Conservation (phyloP, 2,329 filamentous ascomycete genomes). For the Xylariaceae sp. region DNA sequence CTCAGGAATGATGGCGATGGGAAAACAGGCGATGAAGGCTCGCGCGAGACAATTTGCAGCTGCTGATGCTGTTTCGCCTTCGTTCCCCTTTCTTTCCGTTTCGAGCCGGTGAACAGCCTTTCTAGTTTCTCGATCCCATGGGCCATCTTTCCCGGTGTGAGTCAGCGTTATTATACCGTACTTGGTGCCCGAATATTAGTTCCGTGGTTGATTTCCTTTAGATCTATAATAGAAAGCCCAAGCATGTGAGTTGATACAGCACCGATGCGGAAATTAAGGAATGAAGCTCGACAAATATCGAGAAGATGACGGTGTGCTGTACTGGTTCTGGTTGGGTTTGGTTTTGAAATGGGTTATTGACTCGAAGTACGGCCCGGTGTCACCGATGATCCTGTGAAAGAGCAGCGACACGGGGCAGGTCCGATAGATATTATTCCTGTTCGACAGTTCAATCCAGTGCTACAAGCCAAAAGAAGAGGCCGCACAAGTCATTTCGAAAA, state of each 20-base stretch:
- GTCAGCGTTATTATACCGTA: background rate
- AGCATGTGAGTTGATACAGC: too few relatives aligned
- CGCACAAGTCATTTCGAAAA: conserved; percentile 22
- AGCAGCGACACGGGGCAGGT: too few relatives aligned
- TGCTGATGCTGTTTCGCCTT: conserved; percentile 18
- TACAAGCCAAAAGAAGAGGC: conserved; percentile 19
- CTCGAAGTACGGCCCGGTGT: too few relatives aligned
- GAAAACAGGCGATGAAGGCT: conserved; percentile 23
- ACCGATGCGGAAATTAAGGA: too few relatives aligned
- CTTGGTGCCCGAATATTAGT: background rate
- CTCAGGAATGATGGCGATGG: conserved; percentile 47
- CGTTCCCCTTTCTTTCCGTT: conserved; percentile 35
- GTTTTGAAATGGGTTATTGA: too few relatives aligned
- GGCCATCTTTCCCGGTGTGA: conserved; percentile 39
- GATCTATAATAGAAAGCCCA: background rate
- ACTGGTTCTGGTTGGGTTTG: too few relatives aligned
- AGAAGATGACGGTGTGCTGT: background rate
- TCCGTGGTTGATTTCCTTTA: conserved; percentile 1
- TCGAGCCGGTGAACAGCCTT: conserved; percentile 47
- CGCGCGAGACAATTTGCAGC: conserved; percentile 4
- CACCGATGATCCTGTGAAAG: too few relatives aligned
- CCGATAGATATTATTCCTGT: conserved; percentile 10
- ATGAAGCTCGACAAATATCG: background rate
- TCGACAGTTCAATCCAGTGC: conserved; percentile 12
- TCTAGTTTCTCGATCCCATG: conserved; percentile 49